phyloP scores from a whole-genome alignment of 106 monocot genomes.

The Iris macrosiphon region DNA sequence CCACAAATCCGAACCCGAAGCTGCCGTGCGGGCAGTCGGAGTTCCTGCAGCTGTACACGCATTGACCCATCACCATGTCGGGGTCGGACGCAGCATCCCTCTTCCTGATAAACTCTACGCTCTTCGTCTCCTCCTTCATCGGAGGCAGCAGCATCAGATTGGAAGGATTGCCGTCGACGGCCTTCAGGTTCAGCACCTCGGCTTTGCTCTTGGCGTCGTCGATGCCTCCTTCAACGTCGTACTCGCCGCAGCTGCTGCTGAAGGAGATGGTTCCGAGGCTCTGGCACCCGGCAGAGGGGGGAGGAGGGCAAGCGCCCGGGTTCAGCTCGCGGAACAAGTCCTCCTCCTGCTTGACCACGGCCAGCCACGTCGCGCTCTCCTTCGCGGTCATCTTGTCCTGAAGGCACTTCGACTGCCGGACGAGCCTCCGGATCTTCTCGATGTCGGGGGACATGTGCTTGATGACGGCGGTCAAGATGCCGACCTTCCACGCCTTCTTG shows the following conservation, averaged over 20 bases:
- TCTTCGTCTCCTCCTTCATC: constrained; percentile 32
- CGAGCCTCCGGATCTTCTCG: constrained; percentile 9
- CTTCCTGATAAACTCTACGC: constrained; percentile 40
- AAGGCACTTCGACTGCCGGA: constrained; percentile 13
- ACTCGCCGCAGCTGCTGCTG: constrained; percentile 44
- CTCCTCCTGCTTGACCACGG: constrained; percentile 28
- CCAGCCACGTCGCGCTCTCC: constrained; percentile 13
- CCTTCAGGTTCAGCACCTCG: constrained; percentile 13
- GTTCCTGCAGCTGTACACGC: constrained; percentile 41
- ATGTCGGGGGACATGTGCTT: constrained; percentile 13
- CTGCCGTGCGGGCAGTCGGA: constrained; percentile 39
- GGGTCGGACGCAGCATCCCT: constrained; percentile 7
- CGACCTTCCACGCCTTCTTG: constrained; percentile 10
- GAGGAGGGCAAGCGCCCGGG: constrained; percentile 21
- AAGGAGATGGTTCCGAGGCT: constrained; percentile 30
- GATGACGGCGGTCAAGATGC: constrained; percentile 8
- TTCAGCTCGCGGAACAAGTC: constrained; percentile 23
- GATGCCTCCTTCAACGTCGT: constrained; percentile 52
- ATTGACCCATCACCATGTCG: constrained; percentile 16
- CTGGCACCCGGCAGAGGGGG: constrained; percentile 10
- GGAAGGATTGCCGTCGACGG: neutral
- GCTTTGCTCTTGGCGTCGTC: constrained; percentile 32
- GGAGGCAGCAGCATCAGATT: constrained; percentile 1
- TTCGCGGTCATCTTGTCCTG: constrained; percentile 17
- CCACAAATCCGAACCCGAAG: constrained; percentile 33